Evolutionary conservation across 108 stramenopile genomes (phyloP), one percentile per base, ranked within the genome.

Genomic region (Cyclotella sp.): DNA sequence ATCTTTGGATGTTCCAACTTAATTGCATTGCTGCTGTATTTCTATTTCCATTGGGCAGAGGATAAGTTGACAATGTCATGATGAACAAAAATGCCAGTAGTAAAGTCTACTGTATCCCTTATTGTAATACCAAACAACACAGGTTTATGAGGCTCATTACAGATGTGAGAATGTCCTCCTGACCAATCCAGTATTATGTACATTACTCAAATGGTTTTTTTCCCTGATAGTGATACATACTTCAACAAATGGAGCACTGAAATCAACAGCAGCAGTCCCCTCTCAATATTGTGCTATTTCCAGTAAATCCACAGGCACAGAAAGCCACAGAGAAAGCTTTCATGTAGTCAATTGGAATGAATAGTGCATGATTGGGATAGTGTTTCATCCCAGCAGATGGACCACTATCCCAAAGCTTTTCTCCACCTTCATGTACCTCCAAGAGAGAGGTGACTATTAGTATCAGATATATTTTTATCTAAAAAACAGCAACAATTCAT

Each of bases 391-490:
- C 76, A 41, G 9, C 47, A 9, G 76, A 77, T 22, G 3, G 9
- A 15, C 30, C 60, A 2, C 15, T 18, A 30, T 60, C 49, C 76
- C 76, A 77, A 39, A 77, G 70, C 44, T 70, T 71, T 29, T 63
- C 60, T 0, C 57, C 15, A 15, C 69, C 68, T 6, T 27, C 24
- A 22, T 51, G 27, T 4, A 70, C 69, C 28, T 62, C 49, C 3
- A 63, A 18, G 5, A 42, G 16, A 22, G 49, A 59, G 5, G 19
- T 42, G 49, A 77, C 49, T 28, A 70, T 46, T 26, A 77, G 27
- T 0, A 59, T 71, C 12, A 70, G 16, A 44, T 69, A 77, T 22
- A 63, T 62, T 34, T 70, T 77, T 19, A 77, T 14, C 76, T 77
- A 7, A 13, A 21, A 52, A 42, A 73, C 26, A 30, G n/a, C n/a